phyloP scores from a whole-genome alignment of 306 rosid species.

The Cucurbita pepo region DNA sequence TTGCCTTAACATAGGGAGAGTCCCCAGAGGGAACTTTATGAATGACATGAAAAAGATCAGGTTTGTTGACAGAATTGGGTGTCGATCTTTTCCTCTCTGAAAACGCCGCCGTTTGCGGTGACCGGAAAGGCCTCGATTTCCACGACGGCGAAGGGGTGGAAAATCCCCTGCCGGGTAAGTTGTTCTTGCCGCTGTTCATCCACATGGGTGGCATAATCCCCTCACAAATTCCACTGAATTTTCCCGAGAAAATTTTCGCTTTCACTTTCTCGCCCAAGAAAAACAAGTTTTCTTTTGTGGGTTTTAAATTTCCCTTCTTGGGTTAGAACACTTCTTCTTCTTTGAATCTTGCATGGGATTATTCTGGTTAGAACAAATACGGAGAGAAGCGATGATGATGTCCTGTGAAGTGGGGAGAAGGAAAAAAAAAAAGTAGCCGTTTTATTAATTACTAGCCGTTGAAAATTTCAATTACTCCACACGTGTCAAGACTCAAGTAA shows the following conservation, averaged over 20 bases:
- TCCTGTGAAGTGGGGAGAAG: constrained; percentile 9
- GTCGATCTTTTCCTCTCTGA: constrained; percentile 44
- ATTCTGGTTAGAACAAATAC: not conserved
- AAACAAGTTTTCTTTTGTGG: not conserved
- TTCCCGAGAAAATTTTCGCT: constrained; percentile 10
- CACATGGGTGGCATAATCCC: constrained; percentile 13
- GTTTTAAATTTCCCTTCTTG: not conserved
- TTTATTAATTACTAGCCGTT: constrained; percentile 77
- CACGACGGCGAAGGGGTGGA: constrained; percentile 41
- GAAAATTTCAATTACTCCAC: not conserved
- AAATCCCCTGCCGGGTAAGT: constrained; percentile 29
- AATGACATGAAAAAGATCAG: constrained; percentile 46
- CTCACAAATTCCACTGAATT: not conserved
- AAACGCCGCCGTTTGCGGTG: constrained; percentile 23
- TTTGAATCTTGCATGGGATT: constrained; percentile 12
- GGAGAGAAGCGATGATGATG: not conserved
- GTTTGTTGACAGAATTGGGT: constrained; percentile 17
- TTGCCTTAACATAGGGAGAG: constrained; percentile 86
- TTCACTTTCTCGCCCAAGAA: not conserved
- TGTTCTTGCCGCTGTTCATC: constrained; percentile 21
- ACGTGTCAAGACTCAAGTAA: not conserved
- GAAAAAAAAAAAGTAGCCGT: constrained; percentile 32
- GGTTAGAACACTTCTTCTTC: not conserved
- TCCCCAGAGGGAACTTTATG: constrained; percentile 87
- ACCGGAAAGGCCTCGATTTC: constrained; percentile 15